phyloP scores from a whole-genome alignment of 2,329 filamentous ascomycete species.

The Sarocladium strictum region DNA sequence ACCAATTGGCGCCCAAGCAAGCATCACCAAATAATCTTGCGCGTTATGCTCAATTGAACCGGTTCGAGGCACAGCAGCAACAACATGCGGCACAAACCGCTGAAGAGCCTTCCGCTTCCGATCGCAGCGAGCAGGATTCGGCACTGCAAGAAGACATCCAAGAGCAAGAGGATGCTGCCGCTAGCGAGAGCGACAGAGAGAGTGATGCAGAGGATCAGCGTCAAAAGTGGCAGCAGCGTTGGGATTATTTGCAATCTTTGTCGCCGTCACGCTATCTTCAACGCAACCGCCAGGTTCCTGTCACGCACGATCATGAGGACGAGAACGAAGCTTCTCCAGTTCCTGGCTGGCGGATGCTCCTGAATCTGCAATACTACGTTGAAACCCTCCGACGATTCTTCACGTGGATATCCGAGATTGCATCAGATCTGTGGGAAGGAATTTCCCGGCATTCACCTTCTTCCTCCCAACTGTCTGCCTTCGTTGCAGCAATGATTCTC shows the following conservation, averaged over 20 bases:
- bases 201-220: neutral
- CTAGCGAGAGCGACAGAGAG: neutral
- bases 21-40: neutral
- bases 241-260: conserved; percentile 16
- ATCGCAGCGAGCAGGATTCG: conserved; percentile 1
- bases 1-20: neutral
- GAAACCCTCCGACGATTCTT: conserved; percentile 13
- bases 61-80: neutral
- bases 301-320: conserved; percentile 11
- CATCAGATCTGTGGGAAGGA: neutral
- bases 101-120: neutral
- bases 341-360: conserved; percentile 19
- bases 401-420: neutral
- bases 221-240: conserved; percentile 14
- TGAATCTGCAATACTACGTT: conserved; percentile 27
- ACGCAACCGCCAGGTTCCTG: neutral
- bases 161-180: neutral
- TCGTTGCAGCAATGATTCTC: neutral
- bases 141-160: conserved; percentile 3
- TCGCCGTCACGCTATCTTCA: conserved; percentile 14
- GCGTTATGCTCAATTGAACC: neutral
- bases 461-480: neutral
- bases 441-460: neutral
- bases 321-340: neutral
- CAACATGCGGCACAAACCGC: neutral